Evolutionary conservation across 2,329 filamentous ascomycete genomes (phyloP).

Genomic region (Penicillium frequentans): DNA sequence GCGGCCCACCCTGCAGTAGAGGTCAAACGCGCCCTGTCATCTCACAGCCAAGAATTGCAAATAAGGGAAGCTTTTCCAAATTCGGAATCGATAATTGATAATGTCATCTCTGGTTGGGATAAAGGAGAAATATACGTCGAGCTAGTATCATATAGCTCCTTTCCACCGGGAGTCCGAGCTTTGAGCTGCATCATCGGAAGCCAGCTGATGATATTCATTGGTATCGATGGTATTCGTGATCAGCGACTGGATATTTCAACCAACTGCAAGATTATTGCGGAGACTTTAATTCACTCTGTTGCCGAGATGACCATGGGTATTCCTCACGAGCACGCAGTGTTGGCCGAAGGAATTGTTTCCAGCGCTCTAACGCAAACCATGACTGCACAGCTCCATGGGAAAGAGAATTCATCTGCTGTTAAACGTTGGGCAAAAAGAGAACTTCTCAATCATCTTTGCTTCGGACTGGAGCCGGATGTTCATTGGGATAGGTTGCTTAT

Average conservation of each 20-base stretch:
- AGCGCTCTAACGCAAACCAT: constrained; percentile 36
- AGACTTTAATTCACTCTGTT: constrained; percentile 39
- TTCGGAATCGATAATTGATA: constrained; percentile 33
- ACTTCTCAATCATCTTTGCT: constrained; percentile 48
- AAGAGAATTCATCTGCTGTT: constrained; percentile 39
- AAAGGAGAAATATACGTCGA: constrained; percentile 33
- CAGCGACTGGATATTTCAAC: constrained; percentile 33
- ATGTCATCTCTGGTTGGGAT: constrained; percentile 35
- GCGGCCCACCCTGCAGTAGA: constrained; percentile 45
- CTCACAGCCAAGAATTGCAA: constrained; percentile 36
- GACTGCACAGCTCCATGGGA: constrained; percentile 34
- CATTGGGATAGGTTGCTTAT: constrained; percentile 54
- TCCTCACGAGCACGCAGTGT: constrained; percentile 38
- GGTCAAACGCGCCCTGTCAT: constrained; percentile 43
- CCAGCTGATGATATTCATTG: constrained; percentile 32
- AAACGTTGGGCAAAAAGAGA: constrained; percentile 45
- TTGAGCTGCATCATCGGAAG: constrained; percentile 31
- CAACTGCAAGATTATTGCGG: constrained; percentile 41
- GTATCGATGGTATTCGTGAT: constrained; percentile 31
- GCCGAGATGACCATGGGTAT: constrained; percentile 36
- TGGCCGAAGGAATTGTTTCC: constrained; percentile 35
- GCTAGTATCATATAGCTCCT: constrained; percentile 32
- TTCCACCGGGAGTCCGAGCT: constrained; percentile 37
- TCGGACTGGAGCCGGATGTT: constrained; percentile 52
- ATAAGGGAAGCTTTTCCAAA: constrained; percentile 48